These are phyloP conservation scores for Vicia villosa DNA, from an alignment of 306 rosid species.

Conservation along the genomic window DNA sequence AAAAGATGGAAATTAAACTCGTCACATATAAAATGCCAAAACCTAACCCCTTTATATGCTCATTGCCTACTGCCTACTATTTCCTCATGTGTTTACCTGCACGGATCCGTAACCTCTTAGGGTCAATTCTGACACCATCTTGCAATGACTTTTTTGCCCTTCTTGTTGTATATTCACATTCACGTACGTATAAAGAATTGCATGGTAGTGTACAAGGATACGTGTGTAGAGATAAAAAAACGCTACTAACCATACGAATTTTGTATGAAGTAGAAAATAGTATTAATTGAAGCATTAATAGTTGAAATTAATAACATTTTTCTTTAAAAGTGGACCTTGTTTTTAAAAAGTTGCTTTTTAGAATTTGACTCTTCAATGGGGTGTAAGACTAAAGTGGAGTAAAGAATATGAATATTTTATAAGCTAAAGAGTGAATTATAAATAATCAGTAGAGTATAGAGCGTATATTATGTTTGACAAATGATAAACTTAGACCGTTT, in stretches of 20 bases:
- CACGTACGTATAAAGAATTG: background rate
- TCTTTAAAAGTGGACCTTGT: background rate
- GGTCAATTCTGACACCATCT: conserved; percentile 16
- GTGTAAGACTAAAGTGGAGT: background rate
- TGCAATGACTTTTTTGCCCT: background rate
- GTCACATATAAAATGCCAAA: conserved; percentile 27
- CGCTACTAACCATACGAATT: background rate
- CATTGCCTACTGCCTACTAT: conserved; percentile 14
- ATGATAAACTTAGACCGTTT: too few species aligned
- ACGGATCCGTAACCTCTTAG: conserved; percentile 39
- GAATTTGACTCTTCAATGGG: background rate
- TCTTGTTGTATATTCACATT: background rate
- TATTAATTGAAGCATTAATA: too few species aligned
- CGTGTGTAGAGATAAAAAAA: background rate
- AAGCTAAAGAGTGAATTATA: background rate
- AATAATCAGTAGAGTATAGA: background rate
- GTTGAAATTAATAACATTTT: too few species aligned
- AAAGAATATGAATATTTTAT: too few species aligned
- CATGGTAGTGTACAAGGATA: background rate
- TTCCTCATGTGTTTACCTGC: conserved; percentile 19
- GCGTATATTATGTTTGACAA: background rate
- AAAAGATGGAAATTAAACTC: background rate
- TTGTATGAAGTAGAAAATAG: too few species aligned
- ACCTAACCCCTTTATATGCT: conserved; percentile 10
- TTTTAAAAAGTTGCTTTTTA: background rate